phyloP scores from a whole-genome alignment of 1,284 basidiomycete species.

The Somion occarium region DNA sequence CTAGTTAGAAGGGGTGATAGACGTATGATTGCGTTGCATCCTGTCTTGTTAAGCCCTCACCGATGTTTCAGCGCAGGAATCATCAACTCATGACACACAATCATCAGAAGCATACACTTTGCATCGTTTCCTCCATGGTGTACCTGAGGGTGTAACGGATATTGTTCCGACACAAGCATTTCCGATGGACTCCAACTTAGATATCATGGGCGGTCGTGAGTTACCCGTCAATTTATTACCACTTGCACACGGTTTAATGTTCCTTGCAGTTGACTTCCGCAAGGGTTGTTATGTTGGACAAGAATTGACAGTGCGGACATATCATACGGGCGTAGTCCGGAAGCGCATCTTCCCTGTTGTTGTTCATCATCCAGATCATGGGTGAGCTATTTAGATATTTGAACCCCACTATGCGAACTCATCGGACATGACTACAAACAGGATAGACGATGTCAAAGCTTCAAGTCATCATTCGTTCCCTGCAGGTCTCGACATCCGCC shows the following conservation, averaged over 20 bases:
- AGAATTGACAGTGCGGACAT: constrained; percentile 94
- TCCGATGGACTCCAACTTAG: constrained; percentile 92
- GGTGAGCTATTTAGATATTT: constrained; percentile 25
- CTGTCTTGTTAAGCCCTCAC: constrained; percentile 1
- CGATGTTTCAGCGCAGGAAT: constrained; percentile 45
- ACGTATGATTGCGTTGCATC: constrained; percentile 37
- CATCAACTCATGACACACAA: constrained; percentile 49
- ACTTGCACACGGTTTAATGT: constrained; percentile 5
- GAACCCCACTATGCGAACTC: constrained; percentile 2
- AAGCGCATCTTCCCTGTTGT: constrained; percentile 87
- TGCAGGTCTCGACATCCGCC: constrained; percentile 16
- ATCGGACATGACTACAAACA: no score
- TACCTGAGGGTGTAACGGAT: constrained; percentile 85
- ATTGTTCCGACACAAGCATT: constrained; percentile 76
- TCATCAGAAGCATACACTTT: constrained; percentile 61
- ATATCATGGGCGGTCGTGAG: constrained; percentile 89
- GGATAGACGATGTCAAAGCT: not conserved
- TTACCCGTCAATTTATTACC: constrained; percentile 15
- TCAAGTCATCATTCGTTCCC: constrained; percentile 1
- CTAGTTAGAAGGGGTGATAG: constrained; percentile 64
- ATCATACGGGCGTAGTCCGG: constrained; percentile 89
- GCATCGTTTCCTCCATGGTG: constrained; percentile 78
- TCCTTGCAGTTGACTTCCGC: constrained; percentile 79
- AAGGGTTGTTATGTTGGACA: constrained; percentile 99
- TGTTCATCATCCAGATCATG: constrained; percentile 33